These are phyloP conservation scores for Canariomyces notabilis DNA, from an alignment of 2,329 filamentous ascomycete species.

Conservation along the genomic window DNA sequence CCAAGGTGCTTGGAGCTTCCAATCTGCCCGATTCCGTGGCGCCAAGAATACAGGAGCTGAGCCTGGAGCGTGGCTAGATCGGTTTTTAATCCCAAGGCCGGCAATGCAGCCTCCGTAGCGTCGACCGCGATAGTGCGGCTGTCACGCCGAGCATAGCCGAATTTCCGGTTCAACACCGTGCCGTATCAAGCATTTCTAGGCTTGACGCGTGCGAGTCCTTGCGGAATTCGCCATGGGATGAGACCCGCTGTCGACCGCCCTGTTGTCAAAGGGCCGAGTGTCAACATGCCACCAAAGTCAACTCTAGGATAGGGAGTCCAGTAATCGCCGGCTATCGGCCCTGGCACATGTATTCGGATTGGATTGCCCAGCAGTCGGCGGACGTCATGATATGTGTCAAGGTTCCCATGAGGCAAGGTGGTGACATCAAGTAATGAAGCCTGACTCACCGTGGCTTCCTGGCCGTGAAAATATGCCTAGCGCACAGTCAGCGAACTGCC, in stretches of 20 bases:
- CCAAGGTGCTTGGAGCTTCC: neutral
- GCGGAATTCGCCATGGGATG: neutral
- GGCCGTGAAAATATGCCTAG: constrained; percentile 33
- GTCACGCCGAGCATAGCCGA: neutral
- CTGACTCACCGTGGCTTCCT: constrained; percentile 25
- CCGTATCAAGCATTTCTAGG: neutral
- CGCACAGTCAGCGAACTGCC: constrained; percentile 11
- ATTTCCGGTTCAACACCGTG: neutral
- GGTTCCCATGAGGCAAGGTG: constrained; percentile 1
- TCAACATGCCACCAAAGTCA: constrained; percentile 10
- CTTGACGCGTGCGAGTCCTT: constrained; percentile 4
- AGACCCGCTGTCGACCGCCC: constrained; percentile 3
- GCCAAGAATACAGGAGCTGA: too few species aligned
- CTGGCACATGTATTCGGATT: neutral
- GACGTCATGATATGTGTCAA: neutral
- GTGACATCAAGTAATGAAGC: constrained; percentile 9
- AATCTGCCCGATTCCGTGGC: too few species aligned
- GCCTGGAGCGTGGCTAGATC: too few species aligned
- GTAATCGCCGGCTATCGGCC: neutral
- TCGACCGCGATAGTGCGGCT: too few species aligned
- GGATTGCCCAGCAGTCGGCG: neutral
- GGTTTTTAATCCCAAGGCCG: too few species aligned
- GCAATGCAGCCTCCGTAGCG: too few species aligned
- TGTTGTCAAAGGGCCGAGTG: constrained; percentile 1
- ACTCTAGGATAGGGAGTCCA: constrained; percentile 6